Base-by-base conservation (phyloP, 2,329 filamentous ascomycete species). In the Colletotrichum australisinense region DNA sequence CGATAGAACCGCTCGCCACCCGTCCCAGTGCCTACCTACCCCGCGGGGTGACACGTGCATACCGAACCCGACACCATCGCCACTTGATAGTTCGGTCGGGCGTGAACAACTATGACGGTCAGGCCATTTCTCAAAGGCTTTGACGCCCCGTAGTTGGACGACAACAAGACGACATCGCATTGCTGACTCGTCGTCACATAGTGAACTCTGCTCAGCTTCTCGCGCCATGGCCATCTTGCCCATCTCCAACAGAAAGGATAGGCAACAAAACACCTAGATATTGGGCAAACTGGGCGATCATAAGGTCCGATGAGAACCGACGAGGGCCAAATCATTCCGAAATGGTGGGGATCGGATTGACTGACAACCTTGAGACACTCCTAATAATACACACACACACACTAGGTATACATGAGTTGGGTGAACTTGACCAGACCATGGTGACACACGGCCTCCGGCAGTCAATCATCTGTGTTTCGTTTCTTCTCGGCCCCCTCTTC, bases 151-250 rank as follows among this genome's bases (percentile, higher is more conserved):
- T 32, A 32, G 24, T 42, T n/a, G 30, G 30, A 52, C 42, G 58
- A 24, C 24, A 19, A 26, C 28, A 52, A 14, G 28, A 58, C 32
- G 52, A 26, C 28, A 46, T 26, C 28, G 30, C 59, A 14, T 26
- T 16, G n/a, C 55, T 49, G 22, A 64, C 53, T 72, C 59, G 9
- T 72, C 66, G 5, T 55, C 67, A 56, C 59, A 46, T 19, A n/a
- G 1, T 16, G 5, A 38, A 38, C 14, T 19, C 55, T 9, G 46
- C 56, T 22, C 4, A 12, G 24, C 14, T 30, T 26, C n/a, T 14
- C 6, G 64, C 69, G 46, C 65, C 14, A 46, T 58, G 57, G 19
- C 65, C 65, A 14, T 26, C 12, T 5, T 30, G 38, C 19, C 38
- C 26, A 63, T 46, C 19, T 30, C 16, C 46, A 35, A 38, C 28